Conservation (phyloP, 108 stramenopile genomes). For the Conticribra weissflogii region DNA sequence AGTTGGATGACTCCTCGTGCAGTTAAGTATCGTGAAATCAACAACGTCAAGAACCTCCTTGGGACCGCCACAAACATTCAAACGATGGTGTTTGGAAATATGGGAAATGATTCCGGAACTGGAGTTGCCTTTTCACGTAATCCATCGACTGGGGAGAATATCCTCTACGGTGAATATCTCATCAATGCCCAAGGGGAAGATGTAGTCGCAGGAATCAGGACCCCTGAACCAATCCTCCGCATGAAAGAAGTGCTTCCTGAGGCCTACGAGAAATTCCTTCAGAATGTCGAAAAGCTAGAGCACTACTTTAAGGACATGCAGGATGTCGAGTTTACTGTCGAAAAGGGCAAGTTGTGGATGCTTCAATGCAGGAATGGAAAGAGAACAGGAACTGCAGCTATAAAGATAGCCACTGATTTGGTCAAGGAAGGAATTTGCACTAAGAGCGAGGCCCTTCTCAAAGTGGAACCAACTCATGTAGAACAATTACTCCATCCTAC, state of each 20-base stretch:
- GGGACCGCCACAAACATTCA: constrained; percentile 78
- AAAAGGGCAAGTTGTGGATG: constrained; percentile 91
- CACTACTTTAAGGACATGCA: constrained; percentile 89
- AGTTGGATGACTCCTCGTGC: constrained; percentile 88
- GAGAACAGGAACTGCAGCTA: constrained; percentile 83
- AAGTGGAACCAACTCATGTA: constrained; percentile 82
- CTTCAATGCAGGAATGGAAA: constrained; percentile 87
- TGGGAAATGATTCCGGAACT: constrained; percentile 75
- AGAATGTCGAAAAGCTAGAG: constrained; percentile 79
- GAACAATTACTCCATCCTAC: constrained; percentile 87
- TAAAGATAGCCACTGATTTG: constrained; percentile 83
- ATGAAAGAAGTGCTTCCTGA: constrained; percentile 78
- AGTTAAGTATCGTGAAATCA: constrained; percentile 84
- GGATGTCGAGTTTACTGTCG: constrained; percentile 92
- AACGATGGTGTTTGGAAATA: constrained; percentile 90
- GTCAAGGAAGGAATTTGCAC: constrained; percentile 79
- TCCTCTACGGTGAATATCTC: constrained; percentile 86
- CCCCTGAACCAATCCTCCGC: constrained; percentile 74
- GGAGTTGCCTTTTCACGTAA: constrained; percentile 90
- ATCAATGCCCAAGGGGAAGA: constrained; percentile 93
- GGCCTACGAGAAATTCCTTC: constrained; percentile 78
- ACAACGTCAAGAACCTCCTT: constrained; percentile 73
- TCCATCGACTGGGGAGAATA: constrained; percentile 78
- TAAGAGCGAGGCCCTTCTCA: constrained; percentile 74
- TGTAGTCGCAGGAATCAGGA: constrained; percentile 89